Evolutionary conservation across 495 filamentous ascomycete genomes (phyloP).

Genomic region (Trichodelitschia bisporula): DNA sequence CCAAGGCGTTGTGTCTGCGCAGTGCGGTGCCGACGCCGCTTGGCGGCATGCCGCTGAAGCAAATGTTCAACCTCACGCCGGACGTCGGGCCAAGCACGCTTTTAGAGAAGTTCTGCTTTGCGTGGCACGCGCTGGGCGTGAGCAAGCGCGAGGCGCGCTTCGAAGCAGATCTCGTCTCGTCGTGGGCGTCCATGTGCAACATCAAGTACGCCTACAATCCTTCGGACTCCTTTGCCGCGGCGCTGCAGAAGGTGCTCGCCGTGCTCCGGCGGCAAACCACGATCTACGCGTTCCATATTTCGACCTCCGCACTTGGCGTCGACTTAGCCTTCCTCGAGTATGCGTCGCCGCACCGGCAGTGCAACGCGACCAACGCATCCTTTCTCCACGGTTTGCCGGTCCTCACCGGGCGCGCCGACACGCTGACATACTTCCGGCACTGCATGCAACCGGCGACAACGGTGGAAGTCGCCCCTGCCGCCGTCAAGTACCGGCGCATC

Average conservation of each 20-base stretch:
- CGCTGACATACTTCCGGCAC: background rate
- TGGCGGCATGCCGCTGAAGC: too few relatives aligned
- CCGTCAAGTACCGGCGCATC: too few relatives aligned
- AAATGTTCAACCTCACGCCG: too few relatives aligned
- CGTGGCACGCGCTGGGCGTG: background rate
- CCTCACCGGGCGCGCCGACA: background rate
- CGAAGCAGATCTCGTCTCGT: constrained; percentile 1
- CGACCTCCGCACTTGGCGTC: background rate
- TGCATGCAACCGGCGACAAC: too few relatives aligned
- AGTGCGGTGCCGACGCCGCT: too few relatives aligned
- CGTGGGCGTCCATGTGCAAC: constrained; percentile 2
- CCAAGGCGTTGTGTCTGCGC: background rate
- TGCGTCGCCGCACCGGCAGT: background rate
- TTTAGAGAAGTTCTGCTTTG: background rate
- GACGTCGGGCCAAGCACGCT: too few relatives aligned
- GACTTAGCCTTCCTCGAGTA: background rate
- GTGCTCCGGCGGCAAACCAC: background rate
- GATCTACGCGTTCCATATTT: background rate
- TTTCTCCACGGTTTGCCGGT: background rate
- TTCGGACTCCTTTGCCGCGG: background rate
- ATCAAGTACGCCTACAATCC: background rate
- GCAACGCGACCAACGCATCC: background rate
- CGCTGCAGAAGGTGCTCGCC: background rate
- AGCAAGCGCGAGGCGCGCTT: constrained; percentile 1
- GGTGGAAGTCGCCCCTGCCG: too few relatives aligned